A percentile compares a stretch with the other conserved stretches of the same genome.
phyloP scores from a whole-genome alignment of 2,329 filamentous ascomycete species.

The Penicillium sclerotiorum region DNA sequence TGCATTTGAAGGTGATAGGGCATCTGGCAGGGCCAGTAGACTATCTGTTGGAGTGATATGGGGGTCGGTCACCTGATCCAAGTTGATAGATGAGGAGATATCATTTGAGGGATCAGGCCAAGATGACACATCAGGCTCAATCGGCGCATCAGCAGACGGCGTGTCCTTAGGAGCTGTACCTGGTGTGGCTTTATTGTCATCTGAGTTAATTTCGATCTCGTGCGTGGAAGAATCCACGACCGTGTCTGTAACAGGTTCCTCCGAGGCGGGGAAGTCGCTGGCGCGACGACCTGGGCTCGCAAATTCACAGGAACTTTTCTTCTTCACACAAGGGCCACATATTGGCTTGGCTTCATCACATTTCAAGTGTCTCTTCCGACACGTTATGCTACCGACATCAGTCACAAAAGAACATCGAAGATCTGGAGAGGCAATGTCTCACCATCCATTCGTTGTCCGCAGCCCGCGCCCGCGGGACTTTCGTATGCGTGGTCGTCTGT shows the following conservation, averaged over 20 bases:
- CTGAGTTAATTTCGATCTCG: no score
- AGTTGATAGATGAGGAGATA: not conserved
- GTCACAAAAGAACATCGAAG: not conserved
- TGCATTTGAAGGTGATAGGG: conserved; percentile 9
- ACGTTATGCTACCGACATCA: conserved; percentile 16
- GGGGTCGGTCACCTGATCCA: not conserved
- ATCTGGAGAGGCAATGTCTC: not conserved
- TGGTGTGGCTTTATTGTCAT: no score
- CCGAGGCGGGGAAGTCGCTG: not conserved
- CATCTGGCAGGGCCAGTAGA: not conserved
- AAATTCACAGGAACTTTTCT: conserved; percentile 18
- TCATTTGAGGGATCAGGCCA: not conserved
- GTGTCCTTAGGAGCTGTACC: not conserved
- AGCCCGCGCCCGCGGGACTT: conserved; percentile 20
- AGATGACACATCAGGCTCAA: not conserved
- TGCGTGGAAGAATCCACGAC: no score
- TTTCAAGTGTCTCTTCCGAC: conserved; percentile 28
- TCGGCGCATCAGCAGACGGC: not conserved
- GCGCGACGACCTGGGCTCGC: not conserved
- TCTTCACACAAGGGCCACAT: conserved; percentile 27
- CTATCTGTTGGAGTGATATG: not conserved
- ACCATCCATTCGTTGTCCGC: conserved; percentile 21
- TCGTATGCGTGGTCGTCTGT: conserved; percentile 11
- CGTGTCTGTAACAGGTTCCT: not conserved
- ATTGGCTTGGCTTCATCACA: conserved; percentile 30